Base-by-base conservation (phyloP, 2,329 filamentous ascomycete species). In the Tolypocladium pustulatum region DNA sequence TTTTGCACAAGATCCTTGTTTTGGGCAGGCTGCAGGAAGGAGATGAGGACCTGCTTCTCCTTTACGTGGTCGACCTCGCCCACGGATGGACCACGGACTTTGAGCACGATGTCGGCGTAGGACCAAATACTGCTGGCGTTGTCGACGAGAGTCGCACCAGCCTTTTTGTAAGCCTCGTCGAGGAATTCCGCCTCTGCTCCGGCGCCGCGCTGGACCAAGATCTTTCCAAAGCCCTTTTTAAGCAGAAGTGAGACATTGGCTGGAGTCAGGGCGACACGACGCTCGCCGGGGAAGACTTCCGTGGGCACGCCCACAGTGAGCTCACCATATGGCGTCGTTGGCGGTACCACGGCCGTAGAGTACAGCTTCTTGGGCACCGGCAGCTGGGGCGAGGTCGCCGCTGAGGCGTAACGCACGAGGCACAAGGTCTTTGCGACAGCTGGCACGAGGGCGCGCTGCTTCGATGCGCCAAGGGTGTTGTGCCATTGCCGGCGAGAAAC, bases 251-350 rank as follows among this genome's bases (percentile, higher is more conserved):
- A 82, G 20, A 91, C 89, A 75, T 96, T 96, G 63, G 89, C 84
- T 1, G 91, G 91, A 0, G 90, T 93, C 58, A 96, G 80, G 36
- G 91, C 90, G 17, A 96, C 91, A 56, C 91, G 88, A 49, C 88
- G 85, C 75, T 96, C 91, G 59, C 86, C 84, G 0, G 85, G 82
- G 66, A 82, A 91, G n/a, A 83, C 87, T 72, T 96, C 91, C 59
- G 82, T 84, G 17, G 90, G 90, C 4, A 94, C 83, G 59, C 91
- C 91, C 54, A 96, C 84, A 4, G 85, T 88, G 58, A 96, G 80
- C 52, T 86, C 78, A 25, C 81, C 76, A 71, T 91, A 95, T 0
- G 90, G 89, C 3, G 73, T 81, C 30, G 79, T 78, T 2, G 74
- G 72, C 17, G 79, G 68, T 5, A 72, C 69, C 36, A 67, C 67